Conservation (phyloP, 1,284 basidiomycete species). For the Tetrapyrgos nigripes region DNA sequence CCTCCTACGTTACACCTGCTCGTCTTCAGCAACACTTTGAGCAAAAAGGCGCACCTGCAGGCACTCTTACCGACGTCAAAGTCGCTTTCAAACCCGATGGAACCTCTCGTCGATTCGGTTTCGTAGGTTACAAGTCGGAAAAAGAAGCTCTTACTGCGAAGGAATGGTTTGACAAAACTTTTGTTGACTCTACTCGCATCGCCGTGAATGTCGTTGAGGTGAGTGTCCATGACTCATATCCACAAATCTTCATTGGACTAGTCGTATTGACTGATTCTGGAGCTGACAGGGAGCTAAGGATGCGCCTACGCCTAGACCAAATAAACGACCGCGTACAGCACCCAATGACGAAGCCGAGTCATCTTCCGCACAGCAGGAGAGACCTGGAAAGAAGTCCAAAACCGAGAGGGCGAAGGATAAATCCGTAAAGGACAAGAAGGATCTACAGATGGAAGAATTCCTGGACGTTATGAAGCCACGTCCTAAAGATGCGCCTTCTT, state of each 20-base stretch:
- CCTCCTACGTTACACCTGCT: slow-evolving; percentile 72
- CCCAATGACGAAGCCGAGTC: slow-evolving; percentile 39
- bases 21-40: slow-evolving; percentile 77
- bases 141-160: slow-evolving; percentile 79
- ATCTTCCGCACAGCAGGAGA: slow-evolving; percentile 9
- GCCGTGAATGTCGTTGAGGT: slow-evolving; percentile 83
- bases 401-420: slow-evolving; percentile 22
- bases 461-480: slow-evolving; percentile 67
- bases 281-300: slow-evolving; percentile 63
- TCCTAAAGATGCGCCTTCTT: slow-evolving; percentile 64
- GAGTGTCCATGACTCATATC: slow-evolving; percentile 28
- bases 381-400: slow-evolving; percentile 20
- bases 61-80: slow-evolving; percentile 87
- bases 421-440: slow-evolving; percentile 35
- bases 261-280: slow-evolving; percentile 7
- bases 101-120: slow-evolving; percentile 88
- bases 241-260: neutral
- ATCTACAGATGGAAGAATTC: slow-evolving; percentile 60
- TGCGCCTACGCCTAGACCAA: slow-evolving; percentile 67
- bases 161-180: slow-evolving; percentile 89
- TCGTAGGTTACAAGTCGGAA: slow-evolving; percentile 89
- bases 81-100: slow-evolving; percentile 82
- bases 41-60: slow-evolving; percentile 65
- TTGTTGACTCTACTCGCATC: slow-evolving; percentile 78
- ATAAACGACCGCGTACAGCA: slow-evolving; percentile 69